Percentiles rank a stretch among this genome's conserved stretches.
phyloP scores from a whole-genome alignment of 805 yeast species.

The Schizosaccharomyces cryophilus region DNA sequence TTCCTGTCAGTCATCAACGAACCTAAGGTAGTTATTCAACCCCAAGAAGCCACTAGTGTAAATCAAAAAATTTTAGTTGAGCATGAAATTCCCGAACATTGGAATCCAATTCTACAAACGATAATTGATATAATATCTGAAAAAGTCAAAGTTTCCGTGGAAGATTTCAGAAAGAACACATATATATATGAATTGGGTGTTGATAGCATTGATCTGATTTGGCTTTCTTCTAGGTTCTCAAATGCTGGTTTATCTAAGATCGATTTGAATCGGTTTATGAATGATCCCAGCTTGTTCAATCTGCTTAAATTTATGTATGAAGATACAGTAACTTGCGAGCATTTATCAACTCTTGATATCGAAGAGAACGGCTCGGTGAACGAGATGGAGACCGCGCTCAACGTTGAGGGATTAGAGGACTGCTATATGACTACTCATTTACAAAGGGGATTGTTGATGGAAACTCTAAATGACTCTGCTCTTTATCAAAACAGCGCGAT shows the following conservation, averaged over 20 bases:
- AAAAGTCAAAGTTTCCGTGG: not conserved
- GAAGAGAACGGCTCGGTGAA: not conserved
- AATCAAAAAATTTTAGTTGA: no score
- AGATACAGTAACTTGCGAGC: no score
- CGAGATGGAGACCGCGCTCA: not conserved
- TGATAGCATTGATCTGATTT: conserved; percentile 10
- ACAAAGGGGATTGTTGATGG: not conserved
- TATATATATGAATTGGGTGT: conserved; percentile 9
- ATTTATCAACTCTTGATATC: not conserved
- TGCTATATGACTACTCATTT: not conserved
- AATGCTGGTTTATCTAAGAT: not conserved
- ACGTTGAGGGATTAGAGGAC: not conserved
- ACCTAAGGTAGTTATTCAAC: no score
- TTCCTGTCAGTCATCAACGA: no score
- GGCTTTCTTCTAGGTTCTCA: conserved; percentile 6
- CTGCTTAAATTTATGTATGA: not conserved
- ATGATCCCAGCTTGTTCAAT: not conserved
- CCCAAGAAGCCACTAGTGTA: no score
- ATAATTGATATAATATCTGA: not conserved
- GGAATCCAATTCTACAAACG: not conserved
- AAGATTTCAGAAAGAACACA: not conserved
- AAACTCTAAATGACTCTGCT: not conserved
- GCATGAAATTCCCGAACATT: not conserved
- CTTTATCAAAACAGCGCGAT: not conserved
- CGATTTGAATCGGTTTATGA: not conserved